Evolutionary conservation across 1,139 yeast genomes (phyloP), one percentile per base, ranked within the genome.

Genomic region (Hanseniaspora gamundiae): DNA sequence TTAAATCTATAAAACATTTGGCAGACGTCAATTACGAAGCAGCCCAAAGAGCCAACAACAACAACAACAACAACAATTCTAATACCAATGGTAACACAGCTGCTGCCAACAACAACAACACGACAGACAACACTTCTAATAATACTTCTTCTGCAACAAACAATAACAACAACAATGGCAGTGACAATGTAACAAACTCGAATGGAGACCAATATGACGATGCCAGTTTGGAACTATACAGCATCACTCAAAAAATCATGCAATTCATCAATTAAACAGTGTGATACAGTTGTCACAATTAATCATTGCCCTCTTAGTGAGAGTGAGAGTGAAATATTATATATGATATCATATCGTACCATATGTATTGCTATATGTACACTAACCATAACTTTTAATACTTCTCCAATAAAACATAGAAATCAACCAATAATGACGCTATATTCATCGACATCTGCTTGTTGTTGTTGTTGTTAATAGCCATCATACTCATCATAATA

Each of bases 201-300:
- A 47, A 36, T 48, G 53, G 59, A 7, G 66, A 63, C 33, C 61
- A 59, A 48, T 56, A 49, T 30, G 82, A 77, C 50, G 83, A 74
- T 61, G 81, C 83, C 52, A 78, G 74, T 66, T 77, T 69, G 55
- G 91, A 82, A 61, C 71, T 81, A 54, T 79, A 78, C 58, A 80
- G 80, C 57, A 71, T 82, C 57, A 80, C 88, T n/a, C 86, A 80
- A 60, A 93, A 82, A 66, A 81, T 82, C 46, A 69, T 81, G 57
- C 68, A 66, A 51, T 64, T 62, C 51, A 50, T 64, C 40, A 59
- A 60, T 44, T 62, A 47, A 49, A n/a, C n/a, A n/a, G n/a, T n/a
- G n/a, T n/a, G n/a, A n/a, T n/a, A n/a, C n/a, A n/a, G n/a, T n/a
- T n/a, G n/a, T n/a, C n/a, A n/a, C n/a, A n/a, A n/a, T n/a, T n/a